Base-by-base conservation (phyloP, 2,329 filamentous ascomycete genomes). In the Apiospora rasikravindrae region DNA sequence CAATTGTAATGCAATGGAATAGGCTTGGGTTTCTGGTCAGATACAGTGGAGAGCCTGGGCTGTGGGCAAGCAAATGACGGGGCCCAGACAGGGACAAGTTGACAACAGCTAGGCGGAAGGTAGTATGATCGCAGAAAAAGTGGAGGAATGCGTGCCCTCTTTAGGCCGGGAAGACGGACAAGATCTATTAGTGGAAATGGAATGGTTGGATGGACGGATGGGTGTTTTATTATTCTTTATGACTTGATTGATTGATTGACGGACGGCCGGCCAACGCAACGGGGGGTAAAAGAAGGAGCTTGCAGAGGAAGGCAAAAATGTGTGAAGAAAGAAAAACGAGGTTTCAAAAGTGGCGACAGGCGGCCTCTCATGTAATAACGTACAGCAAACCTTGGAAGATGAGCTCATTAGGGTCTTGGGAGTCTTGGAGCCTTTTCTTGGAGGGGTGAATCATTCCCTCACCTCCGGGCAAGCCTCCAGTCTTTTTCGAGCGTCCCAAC, bases 291-390 rank as follows among this genome's bases (percentile, higher is more conserved):
- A 61, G 57, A 10, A 64, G 19, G 29, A 4, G 26, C 26, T 29
- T 33, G 57, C 33, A 6, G 57, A 40, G 29, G 57, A 64, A 40
- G 57, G 33, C 53, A 37, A 24, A 42, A 53, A 64, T 40, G 57
- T 14, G 29, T 10, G 37, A 13, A 40, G 29, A 37, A 4, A 29
- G 19, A n/a, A 13, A 64, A 61, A 64, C n/a, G 33, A 29, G 33
- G 29, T 19, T 13, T 14, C 51, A 29, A 64, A 64, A 64, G 57
- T 64, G 57, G 57, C 57, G 33, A 64, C 57, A 40, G 57, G 57
- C 57, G 57, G 57, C 57, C 57, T 64, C 57, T 64, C 57, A 64
- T 40, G 57, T 64, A 64, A 64, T 64, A 64, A 64, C 57, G 57
- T 64, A 64, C 57, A 22, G 57, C 33, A 64, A 64, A 64, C 57